Evolutionary conservation across 2,329 filamentous ascomycete species (phyloP), one percentile per base, ranked within the genome.

Genomic region (Claviceps fusiformis): DNA sequence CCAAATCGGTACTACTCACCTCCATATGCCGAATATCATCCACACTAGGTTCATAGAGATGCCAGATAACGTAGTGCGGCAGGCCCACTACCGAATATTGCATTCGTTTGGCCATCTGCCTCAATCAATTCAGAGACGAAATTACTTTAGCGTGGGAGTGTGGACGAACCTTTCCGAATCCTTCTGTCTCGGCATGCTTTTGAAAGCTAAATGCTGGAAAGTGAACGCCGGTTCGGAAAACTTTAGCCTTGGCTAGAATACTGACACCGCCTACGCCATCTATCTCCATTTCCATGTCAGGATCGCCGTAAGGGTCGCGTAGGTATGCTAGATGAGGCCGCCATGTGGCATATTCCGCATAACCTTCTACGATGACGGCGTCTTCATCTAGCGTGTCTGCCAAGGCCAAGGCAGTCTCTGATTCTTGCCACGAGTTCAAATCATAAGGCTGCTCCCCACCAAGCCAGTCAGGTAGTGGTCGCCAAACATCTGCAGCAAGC

Each of bases 231-330:
- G 88, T 86, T 59, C 93, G 83, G 75, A 98, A 98, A 0, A 98
- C 93, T 63, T 86, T 87, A 2, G 93, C 93, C 71, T 97, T 98
- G 49, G 93, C 92, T 62, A 98, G 72, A 64, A 98, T 98, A 73
- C 90, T 96, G 63, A 98, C 93, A 72, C 93, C 93, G 52, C 93
- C 92, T 50, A 98, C 91, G 61, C 93, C 93, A 63, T 98, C 93
- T 63, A 98, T 92, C 65, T 98, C 93, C 93, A 98, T 97, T 68
- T 98, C 93, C 86, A 97, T 96, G 67, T 98, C 93, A 24, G 92
- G 92, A 66, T 98, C 93, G 44, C 93, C 93, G 64, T 95, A 97
- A 2, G 93, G 93, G 67, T 98, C 93, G 57, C 93, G 86, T 8
- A 98, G 81, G 68, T 98, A 98, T 46, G 93, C 93, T 65, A 98